Conservation (phyloP, 2,329 filamentous ascomycete species). For the Apiospora malaysiana region DNA sequence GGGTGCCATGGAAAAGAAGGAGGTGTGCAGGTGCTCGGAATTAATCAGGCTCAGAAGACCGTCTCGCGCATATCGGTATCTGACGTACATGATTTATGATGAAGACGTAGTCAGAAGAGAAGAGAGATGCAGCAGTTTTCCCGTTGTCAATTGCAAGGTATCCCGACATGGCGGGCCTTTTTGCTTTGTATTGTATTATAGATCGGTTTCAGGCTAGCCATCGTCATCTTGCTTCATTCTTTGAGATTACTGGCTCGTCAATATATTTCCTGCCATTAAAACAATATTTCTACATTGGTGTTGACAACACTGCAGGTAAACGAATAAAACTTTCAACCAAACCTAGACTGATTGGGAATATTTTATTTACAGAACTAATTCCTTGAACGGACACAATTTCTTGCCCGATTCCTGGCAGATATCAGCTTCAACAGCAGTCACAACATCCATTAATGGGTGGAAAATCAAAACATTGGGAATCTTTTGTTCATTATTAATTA, state of each 20-base stretch:
- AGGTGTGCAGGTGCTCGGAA: neutral
- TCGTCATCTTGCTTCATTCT: neutral
- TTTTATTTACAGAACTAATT: neutral
- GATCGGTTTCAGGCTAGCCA: neutral
- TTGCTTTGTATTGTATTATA: conserved; percentile 9
- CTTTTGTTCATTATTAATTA: conserved; percentile 18
- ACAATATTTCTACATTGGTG: no score
- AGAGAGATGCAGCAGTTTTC: neutral
- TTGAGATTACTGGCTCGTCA: neutral
- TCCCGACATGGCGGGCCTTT: neutral
- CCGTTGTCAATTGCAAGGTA: neutral
- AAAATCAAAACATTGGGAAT: neutral
- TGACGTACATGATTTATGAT: conserved; percentile 6
- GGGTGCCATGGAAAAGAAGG: conserved; percentile 1
- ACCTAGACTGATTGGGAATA: no score
- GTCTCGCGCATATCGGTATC: neutral
- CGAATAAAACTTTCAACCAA: no score
- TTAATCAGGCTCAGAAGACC: conserved; percentile 9
- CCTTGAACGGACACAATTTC: neutral
- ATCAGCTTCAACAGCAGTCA: neutral
- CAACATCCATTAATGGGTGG: neutral
- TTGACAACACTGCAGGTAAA: no score
- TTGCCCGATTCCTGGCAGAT: neutral
- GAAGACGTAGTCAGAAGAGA: conserved; percentile 1
- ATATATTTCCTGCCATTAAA: neutral